Evolutionary conservation across 164 flowering plant species (phyloP), one percentile per base, ranked within the genome.

Genomic region (Liriodendron chinense): DNA sequence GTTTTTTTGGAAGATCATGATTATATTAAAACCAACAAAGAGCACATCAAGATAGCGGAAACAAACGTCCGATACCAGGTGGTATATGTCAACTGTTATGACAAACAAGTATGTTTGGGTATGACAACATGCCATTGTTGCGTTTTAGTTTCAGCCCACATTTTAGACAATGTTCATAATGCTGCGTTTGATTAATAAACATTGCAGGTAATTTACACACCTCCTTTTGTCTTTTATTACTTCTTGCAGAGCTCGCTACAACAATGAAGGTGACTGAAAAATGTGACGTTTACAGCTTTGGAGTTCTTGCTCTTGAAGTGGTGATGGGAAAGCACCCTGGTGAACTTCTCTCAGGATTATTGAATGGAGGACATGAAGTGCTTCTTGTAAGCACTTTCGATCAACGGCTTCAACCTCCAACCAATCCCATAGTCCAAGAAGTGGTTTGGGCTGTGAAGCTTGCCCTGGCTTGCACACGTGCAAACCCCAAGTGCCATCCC

Each of bases 401-500:
- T 68, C 71, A 74, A 18, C 66, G 75, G 13, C 82, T 80, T 64
- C 77, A 50, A 24, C 56, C 63, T 22, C 82, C 79, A 28, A 66
- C 69, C 1, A 64, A 72, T 26, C 2, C 22, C 14, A 62, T 71
- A 48, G 74, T 68, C 3, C 50, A 74, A 59, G 75, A 76, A n/a
- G n/a, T 80, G 70, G 72, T 26, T 66, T 49, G 26, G 2, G 53
- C 13, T 6, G 69, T 74, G 68, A 57, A 24, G 63, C 14, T 80
- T 7, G 79, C 82, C 21, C 68, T 80, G 72, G 63, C 71, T 21
- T 80, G 79, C 57, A 67, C 66, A 16, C 74, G 28, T 9, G 16
- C 61, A 26, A 47, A 74, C 68, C 82, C 82, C 20, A 57, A 14
- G n/a, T 70, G 65, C 47, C 79, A 79, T n/a, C 82, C 82, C 21